Evolutionary conservation across 2,329 filamentous ascomycete species (phyloP).

Genomic region (Exophiala xenobiotica): DNA sequence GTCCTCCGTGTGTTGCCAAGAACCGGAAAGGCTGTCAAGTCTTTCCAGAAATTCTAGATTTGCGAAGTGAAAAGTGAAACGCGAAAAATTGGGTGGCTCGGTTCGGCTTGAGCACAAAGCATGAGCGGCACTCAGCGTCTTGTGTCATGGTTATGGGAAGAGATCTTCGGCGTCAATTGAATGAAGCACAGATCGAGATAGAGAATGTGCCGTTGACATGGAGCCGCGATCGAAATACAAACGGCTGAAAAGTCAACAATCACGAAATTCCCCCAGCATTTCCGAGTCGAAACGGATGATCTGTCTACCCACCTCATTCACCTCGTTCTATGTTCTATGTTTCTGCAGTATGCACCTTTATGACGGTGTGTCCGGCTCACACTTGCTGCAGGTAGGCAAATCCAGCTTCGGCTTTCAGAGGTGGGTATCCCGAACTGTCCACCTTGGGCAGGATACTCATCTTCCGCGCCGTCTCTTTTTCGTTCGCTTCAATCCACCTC

Average conservation of each 20-base stretch:
- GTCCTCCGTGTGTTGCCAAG: constrained; percentile 96
- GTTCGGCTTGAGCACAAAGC: not conserved
- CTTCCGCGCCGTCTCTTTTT: constrained; percentile 29
- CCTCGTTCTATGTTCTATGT: not conserved
- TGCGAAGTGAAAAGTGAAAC: constrained; percentile 29
- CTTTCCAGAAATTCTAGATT: constrained; percentile 96
- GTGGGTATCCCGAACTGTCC: constrained; percentile 40
- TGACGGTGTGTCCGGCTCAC: not conserved
- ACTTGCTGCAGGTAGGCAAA: constrained; percentile 25
- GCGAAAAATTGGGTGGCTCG: not conserved
- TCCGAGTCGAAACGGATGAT: no score
- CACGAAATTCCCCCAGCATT: not conserved
- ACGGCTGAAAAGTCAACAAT: constrained; percentile 1
- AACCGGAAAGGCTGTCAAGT: constrained; percentile 96
- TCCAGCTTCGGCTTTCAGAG: constrained; percentile 22
- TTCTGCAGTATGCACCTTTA: not conserved
- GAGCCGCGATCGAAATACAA: constrained; percentile 8
- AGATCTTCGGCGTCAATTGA: constrained; percentile 14
- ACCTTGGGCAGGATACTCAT: constrained; percentile 27
- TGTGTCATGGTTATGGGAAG: constrained; percentile 8
- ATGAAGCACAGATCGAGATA: constrained; percentile 17
- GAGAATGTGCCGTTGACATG: constrained; percentile 16
- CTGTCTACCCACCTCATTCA: not conserved
- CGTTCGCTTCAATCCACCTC: constrained; percentile 25
- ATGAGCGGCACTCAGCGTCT: constrained; percentile 4